phyloP scores from a whole-genome alignment of 2,329 filamentous ascomycete species.

The Pestalotiopsis sp. region DNA sequence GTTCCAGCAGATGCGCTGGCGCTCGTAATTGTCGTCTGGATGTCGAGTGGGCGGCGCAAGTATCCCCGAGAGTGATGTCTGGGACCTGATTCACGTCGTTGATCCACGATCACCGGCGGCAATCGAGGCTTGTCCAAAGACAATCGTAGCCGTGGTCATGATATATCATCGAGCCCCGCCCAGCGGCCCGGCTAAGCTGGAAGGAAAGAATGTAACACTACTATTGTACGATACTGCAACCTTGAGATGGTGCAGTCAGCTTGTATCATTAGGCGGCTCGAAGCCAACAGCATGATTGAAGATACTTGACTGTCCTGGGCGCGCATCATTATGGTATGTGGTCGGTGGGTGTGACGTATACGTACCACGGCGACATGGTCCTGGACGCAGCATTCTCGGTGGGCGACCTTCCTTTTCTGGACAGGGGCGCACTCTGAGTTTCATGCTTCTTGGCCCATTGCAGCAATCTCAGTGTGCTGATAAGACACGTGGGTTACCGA shows the following conservation, averaged over 20 bases:
- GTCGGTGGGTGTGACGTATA: no score
- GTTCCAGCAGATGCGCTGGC: background rate
- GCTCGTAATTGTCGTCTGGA: background rate
- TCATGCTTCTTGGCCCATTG: background rate
- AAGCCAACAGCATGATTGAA: background rate
- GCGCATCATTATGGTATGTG: background rate
- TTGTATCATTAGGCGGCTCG: background rate
- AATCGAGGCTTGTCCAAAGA: background rate
- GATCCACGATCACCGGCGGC: slow-evolving; percentile 5
- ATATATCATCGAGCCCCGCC: background rate
- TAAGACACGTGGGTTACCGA: slow-evolving; percentile 6
- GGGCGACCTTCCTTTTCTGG: slow-evolving; percentile 3
- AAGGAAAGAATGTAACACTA: slow-evolving; percentile 2
- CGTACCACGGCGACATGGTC: background rate
- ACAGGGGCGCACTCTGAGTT: background rate
- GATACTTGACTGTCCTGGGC: background rate
- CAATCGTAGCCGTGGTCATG: background rate
- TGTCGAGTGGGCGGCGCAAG: background rate
- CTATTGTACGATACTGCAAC: slow-evolving; percentile 1
- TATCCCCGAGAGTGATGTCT: background rate
- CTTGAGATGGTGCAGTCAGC: background rate
- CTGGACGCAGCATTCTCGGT: background rate
- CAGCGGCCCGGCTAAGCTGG: no score
- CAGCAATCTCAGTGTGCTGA: background rate
- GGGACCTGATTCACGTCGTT: background rate